These are phyloP conservation scores for Alternaria triticimaculans DNA, from an alignment of 2,329 filamentous ascomycete species.

Conservation along the genomic window DNA sequence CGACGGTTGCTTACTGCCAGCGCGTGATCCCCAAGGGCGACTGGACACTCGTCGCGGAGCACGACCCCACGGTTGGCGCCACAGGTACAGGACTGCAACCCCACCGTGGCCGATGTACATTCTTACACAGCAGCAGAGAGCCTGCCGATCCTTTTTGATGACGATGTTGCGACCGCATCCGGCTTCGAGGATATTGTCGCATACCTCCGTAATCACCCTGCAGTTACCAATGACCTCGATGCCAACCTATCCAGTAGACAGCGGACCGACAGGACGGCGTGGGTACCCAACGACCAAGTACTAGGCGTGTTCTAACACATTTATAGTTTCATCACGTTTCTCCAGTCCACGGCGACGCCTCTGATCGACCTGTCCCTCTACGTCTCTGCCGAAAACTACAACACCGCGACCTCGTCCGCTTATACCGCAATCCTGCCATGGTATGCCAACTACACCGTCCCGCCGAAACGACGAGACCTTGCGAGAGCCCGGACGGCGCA, in stretches of 20 bases:
- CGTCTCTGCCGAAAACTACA: conserved; percentile 88
- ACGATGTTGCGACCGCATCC: conserved; percentile 59
- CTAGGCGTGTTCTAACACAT: not conserved
- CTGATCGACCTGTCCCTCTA: conserved; percentile 89
- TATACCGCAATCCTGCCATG: conserved; percentile 83
- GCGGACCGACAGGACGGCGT: conserved; percentile 53
- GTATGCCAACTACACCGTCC: conserved; percentile 86
- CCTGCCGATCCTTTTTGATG: conserved; percentile 65
- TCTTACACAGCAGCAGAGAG: conserved; percentile 52
- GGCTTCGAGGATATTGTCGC: conserved; percentile 68
- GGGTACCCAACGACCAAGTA: not conserved
- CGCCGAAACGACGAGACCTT: conserved; percentile 72
- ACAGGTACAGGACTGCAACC: conserved; percentile 51
- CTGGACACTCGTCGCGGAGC: conserved; percentile 46
- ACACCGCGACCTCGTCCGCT: conserved; percentile 75
- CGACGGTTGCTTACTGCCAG: conserved; percentile 77
- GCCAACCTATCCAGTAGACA: conserved; percentile 38
- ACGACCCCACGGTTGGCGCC: conserved; percentile 73
- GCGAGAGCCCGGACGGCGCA: conserved; percentile 71
- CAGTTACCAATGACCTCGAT: conserved; percentile 38
- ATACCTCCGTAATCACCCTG: conserved; percentile 56
- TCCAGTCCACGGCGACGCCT: conserved; percentile 75
- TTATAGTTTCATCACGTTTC: conserved; percentile 64
- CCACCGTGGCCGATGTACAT: not conserved
- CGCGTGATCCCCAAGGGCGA: conserved; percentile 63